Base-by-base conservation (phyloP, 345 rosid genomes). In the Punica granatum region DNA sequence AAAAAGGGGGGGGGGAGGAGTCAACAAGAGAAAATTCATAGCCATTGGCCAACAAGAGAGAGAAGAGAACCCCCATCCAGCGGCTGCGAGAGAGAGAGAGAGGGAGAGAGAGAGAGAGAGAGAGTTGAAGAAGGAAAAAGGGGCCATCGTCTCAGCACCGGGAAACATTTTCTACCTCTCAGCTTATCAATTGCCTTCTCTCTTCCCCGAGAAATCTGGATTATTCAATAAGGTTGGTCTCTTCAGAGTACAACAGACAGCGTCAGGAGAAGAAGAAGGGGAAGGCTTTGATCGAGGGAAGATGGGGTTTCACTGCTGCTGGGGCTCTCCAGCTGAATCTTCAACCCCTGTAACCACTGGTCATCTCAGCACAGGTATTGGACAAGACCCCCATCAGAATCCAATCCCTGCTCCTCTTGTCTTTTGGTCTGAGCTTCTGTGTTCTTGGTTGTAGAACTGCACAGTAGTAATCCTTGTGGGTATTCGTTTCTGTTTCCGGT, bases 281-380 rank as follows among this genome's bases (percentile, higher is more conserved):
- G 26, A 35, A 62, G 37, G 26, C 2, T 63, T n/a, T 37, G 32
- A 63, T 14, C 28, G n/a, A 30, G 88, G 86, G 93, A 92, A 91
- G 62, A 81, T 56, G 61, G 10, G 61, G 61, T 26, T n/a, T 28
- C 8, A 14, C 33, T 54, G 44, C 74, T 92, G 97, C 66, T 92
- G 96, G 84, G 67, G 82, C 53, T 84, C 84, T 72, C 41, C 69
- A 53, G 77, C 83, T 75, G 72, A 67, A 67, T 60, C 76, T 78
- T 76, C 82, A 67, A 65, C 88, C 19, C 78, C 88, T 44, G 63
- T 72, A 61, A 68, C 92, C 41, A 85, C 91, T 53, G 84, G 74
- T 75, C 77, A 75, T 70, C 73, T 83, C 67, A 81, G 84, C 66
- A 74, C 90, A 80, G 90, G 97, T 85, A 78, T 23, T 48, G 35